Evolutionary conservation across 2,329 filamentous ascomycete genomes (phyloP).

Genomic region (Xylaria polymorpha): DNA sequence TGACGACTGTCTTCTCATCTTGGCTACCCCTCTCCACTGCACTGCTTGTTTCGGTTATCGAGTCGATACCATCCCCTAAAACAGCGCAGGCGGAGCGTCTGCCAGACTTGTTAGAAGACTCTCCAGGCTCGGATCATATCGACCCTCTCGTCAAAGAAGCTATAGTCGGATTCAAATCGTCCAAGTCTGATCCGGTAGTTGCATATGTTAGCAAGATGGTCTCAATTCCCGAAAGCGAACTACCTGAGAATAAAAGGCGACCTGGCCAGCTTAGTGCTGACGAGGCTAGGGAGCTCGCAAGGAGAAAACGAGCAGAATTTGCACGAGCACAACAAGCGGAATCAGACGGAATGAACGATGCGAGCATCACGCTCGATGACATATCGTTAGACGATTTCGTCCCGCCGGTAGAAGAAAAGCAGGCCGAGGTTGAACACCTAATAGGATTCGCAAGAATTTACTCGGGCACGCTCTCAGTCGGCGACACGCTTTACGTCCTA

Average conservation of each 20-base stretch:
- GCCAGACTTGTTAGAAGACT: slow-evolving; percentile 80
- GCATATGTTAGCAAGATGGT: slow-evolving; percentile 99
- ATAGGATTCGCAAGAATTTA: slow-evolving; percentile 96
- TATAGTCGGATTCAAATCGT: slow-evolving; percentile 82
- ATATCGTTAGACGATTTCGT: slow-evolving; percentile 67
- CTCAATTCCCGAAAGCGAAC: slow-evolving; percentile 89
- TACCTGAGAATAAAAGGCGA: slow-evolving; percentile 85
- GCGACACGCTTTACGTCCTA: slow-evolving; percentile 90
- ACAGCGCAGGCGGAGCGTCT: slow-evolving; percentile 83
- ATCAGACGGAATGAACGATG: slow-evolving; percentile 62
- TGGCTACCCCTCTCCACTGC: slow-evolving; percentile 96
- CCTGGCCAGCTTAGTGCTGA: slow-evolving; percentile 81
- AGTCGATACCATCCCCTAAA: slow-evolving; percentile 87
- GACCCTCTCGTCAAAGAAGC: slow-evolving; percentile 77
- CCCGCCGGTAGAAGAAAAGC: slow-evolving; percentile 64
- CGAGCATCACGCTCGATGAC: slow-evolving; percentile 70
- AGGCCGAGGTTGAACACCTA: slow-evolving; percentile 83
- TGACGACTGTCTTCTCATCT: slow-evolving; percentile 86
- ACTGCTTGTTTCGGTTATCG: slow-evolving; percentile 90
- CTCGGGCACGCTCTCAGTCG: slow-evolving; percentile 88
- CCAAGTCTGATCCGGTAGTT: slow-evolving; percentile 79
- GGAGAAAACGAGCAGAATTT: slow-evolving; percentile 89
- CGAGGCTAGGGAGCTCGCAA: slow-evolving; percentile 87
- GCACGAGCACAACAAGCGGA: slow-evolving; percentile 77
- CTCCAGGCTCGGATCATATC: slow-evolving; percentile 80